Evolutionary conservation across 345 rosid genomes (phyloP).

Genomic region (Eucalyptus coolabah): DNA sequence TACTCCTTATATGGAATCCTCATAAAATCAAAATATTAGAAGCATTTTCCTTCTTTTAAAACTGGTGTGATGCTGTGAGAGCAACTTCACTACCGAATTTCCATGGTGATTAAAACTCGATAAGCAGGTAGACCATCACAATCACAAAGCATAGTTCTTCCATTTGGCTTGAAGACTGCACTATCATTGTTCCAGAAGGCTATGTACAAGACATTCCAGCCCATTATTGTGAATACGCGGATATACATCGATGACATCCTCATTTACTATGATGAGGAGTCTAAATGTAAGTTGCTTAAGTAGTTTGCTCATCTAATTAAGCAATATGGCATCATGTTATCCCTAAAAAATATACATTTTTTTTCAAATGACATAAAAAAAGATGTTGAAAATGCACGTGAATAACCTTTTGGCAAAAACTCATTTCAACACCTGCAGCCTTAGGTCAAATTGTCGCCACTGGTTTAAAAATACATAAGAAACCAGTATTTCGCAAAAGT

Average conservation of each 20-base stretch:
- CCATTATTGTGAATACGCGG: neutral
- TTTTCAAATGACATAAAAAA: too few species aligned
- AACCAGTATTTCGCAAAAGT: neutral
- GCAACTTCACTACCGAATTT: neutral
- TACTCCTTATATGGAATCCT: neutral
- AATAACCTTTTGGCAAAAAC: too few species aligned
- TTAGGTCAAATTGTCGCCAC: too few species aligned
- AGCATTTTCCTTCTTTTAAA: neutral
- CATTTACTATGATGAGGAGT: neutral
- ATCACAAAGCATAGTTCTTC: neutral
- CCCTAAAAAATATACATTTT: neutral
- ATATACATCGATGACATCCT: neutral
- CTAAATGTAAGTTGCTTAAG: neutral
- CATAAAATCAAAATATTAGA: neutral
- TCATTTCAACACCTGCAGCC: too few species aligned
- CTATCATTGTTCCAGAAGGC: neutral
- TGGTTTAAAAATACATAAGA: too few species aligned
- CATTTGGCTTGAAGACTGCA: neutral
- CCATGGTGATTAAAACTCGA: neutral
- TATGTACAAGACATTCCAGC: neutral
- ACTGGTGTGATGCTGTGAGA: neutral
- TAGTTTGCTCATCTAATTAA: neutral
- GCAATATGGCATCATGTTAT: neutral
- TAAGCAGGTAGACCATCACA: neutral
- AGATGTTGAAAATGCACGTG: too few species aligned